A percentile compares a stretch with the other conserved stretches of the same genome.
phyloP scores from a whole-genome alignment of 139 green algal genomes.

The Coelastrella sp. region DNA sequence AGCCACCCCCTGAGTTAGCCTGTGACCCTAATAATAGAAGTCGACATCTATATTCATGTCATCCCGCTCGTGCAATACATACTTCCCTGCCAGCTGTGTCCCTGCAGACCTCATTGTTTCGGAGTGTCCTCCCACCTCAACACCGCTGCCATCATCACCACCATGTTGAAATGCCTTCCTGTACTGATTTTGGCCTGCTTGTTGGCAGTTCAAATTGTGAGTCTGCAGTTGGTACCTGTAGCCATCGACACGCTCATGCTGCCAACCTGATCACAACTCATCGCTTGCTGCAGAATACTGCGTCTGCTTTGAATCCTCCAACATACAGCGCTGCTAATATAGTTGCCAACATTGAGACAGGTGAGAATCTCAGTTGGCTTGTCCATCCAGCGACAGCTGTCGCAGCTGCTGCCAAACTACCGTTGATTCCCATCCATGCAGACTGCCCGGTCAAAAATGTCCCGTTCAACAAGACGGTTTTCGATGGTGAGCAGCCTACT shows the following conservation, averaged over 20 bases:
- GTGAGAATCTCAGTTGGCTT: not conserved
- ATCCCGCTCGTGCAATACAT: no score
- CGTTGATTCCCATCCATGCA: not conserved
- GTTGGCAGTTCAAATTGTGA: not conserved
- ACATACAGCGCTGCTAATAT: not conserved
- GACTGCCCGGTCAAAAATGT: constrained; percentile 31
- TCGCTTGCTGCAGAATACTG: not conserved
- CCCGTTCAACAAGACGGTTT: not conserved
- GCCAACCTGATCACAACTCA: not conserved
- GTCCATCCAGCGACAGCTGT: not conserved
- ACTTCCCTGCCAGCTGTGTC: no score
- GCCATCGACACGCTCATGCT: not conserved
- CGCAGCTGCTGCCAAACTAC: not conserved
- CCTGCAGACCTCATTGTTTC: no score
- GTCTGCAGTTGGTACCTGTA: not conserved
- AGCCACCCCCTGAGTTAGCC: no score
- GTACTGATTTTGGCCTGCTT: not conserved
- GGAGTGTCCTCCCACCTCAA: not conserved
- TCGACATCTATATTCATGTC: no score
- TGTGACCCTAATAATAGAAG: no score
- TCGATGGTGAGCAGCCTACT: not conserved
- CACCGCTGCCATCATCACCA: not conserved
- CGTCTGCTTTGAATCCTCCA: not conserved
- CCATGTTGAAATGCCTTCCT: not conserved
- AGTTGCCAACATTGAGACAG: not conserved